Conservation (phyloP, 2,329 filamentous ascomycete species). For the Fusarium goolgardi region DNA sequence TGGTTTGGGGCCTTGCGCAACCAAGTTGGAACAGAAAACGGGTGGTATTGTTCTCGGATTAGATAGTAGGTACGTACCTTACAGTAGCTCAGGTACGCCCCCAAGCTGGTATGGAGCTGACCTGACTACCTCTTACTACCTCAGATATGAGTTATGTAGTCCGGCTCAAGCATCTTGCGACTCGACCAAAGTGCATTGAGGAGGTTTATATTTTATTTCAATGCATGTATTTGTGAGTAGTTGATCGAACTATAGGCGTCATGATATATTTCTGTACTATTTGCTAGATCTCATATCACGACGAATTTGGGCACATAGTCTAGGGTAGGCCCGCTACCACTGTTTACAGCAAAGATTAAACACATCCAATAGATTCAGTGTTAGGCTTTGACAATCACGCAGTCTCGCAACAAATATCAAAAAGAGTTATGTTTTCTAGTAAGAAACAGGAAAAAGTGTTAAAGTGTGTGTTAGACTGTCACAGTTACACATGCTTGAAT, state of each 20-base stretch:
- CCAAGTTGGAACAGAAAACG: constrained; percentile 15
- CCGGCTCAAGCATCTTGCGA: constrained; percentile 5
- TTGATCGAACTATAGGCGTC: too few species aligned
- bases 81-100: constrained; percentile 30
- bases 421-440: too few species aligned
- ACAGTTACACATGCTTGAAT: background rate
- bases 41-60: constrained; percentile 39
- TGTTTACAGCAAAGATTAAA: too few species aligned
- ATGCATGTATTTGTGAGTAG: background rate
- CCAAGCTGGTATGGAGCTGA: background rate
- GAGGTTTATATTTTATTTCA: background rate
- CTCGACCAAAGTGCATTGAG: background rate
- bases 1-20: constrained; percentile 30
- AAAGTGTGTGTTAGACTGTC: background rate
- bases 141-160: background rate
- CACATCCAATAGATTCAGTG: too few species aligned
- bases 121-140: background rate
- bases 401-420: too few species aligned
- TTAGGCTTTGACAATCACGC: too few species aligned
- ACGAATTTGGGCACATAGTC: too few species aligned
- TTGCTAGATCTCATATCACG: background rate
- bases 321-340: background rate
- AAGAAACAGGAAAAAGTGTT: background rate
- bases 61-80: constrained; percentile 36
- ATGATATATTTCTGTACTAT: background rate